Conservation (phyloP, 768 basidiomycete genomes). For the Termitomyces sp. region DNA sequence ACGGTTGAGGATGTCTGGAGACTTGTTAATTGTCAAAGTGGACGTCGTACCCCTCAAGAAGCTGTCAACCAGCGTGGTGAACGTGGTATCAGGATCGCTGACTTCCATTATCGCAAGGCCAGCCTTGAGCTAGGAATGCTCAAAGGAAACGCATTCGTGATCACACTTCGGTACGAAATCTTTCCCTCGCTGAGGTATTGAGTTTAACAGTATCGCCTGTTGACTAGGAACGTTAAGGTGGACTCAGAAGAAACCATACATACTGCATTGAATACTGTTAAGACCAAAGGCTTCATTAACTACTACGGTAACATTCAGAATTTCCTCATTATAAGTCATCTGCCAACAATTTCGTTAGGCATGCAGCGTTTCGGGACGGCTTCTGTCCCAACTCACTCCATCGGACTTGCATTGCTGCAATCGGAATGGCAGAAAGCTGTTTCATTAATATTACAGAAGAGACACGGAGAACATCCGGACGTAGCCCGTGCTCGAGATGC, state of each 20-base stretch:
- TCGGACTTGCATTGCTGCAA: slow-evolving; percentile 85
- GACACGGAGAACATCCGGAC: slow-evolving; percentile 92
- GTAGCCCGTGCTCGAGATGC: slow-evolving; percentile 80
- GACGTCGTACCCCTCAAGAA: slow-evolving; percentile 52
- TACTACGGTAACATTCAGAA: slow-evolving; percentile 71
- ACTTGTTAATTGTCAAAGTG: slow-evolving; percentile 63
- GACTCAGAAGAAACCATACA: slow-evolving; percentile 72
- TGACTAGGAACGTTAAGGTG: slow-evolving; percentile 77
- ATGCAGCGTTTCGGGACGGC: slow-evolving; percentile 99
- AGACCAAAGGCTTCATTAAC: slow-evolving; percentile 90
- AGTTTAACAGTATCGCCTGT: not conserved
- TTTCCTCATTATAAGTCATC: slow-evolving; percentile 1
- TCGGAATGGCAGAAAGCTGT: slow-evolving; percentile 90
- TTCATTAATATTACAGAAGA: slow-evolving; percentile 72
- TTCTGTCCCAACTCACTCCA: slow-evolving; percentile 90
- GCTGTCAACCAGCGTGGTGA: slow-evolving; percentile 76
- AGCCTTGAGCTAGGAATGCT: slow-evolving; percentile 92
- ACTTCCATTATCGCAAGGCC: slow-evolving; percentile 80
- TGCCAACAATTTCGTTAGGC: slow-evolving; percentile 40
- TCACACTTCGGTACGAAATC: slow-evolving; percentile 76
- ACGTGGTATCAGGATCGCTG: slow-evolving; percentile 83
- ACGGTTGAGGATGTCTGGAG: slow-evolving; percentile 86
- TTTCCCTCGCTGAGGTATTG: not conserved
- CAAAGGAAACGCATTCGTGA: slow-evolving; percentile 93
- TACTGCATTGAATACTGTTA: slow-evolving; percentile 71